Base-by-base conservation (phyloP, 371 early-diverging fungal genomes). In the Mycotypha africana region DNA sequence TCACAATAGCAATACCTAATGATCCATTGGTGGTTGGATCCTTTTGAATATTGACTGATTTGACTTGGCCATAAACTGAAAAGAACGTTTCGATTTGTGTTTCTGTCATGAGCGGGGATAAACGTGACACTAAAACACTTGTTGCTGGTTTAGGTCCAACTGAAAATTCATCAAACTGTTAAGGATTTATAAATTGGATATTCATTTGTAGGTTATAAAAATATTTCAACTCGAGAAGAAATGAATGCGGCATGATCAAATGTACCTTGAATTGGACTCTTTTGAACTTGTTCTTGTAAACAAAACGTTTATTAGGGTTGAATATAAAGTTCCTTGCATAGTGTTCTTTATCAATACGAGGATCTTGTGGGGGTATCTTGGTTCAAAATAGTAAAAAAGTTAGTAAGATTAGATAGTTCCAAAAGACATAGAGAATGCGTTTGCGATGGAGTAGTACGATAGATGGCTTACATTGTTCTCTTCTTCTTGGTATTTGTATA, bases 31-130 rank as follows among this genome's bases (percentile, higher is more conserved):
- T 77, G 21, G 60, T 65, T 17, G 78, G 73, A 38, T 67, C 62
- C 46, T 69, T 66, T 38, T 77, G 76, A 43, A 80, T 74, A 23
- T 67, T 51, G 22, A 77, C 76, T 26, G 49, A 48, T 32, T 66
- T 47, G 3, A 80, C 76, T 42, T 71, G 62, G 2, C 80, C 78
- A 53, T 78, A 80, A 19, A 75, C 62, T 36, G 80, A 77, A 45
- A 80, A 74, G 31, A 60, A 58, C 1, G 78, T 73, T 14, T 53
- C 60, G 12, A 73, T 58, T 43, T 73, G 70, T 6, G 62, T 25
- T 46, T 66, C 74, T 10, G 70, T 73, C 44, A 67, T 67, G 1
- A 69, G 42, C 21, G 70, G 65, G 21, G 70, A 63, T 17, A 73
- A 51, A 22, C 62, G 54, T 25, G 74, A 69, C 20, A 67, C 62